Base-by-base conservation (phyloP, 2,329 filamentous ascomycete species). In the Fusarium veterinarium region DNA sequence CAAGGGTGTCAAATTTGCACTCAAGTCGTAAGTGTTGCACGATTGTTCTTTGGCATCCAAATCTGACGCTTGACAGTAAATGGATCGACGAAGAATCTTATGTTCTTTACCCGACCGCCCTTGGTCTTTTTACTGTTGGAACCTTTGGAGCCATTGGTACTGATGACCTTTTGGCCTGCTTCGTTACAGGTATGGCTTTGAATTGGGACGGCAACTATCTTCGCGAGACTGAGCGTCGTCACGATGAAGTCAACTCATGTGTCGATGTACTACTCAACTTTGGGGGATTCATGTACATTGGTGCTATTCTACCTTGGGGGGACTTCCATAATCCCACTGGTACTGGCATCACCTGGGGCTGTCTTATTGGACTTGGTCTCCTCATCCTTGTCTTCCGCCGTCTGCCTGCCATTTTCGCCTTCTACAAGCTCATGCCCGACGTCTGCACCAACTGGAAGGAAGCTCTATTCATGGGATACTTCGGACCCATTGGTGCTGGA, bases 401-500 rank as follows among this genome's bases (percentile, higher is more conserved):
- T 1, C 86, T 90, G n/a, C 88, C 88, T 1, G 84, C 88, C 5
- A 84, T 90, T 19, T 78, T 90, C 35, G 56, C 86, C 28, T 82
- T 83, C 3, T 90, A 90, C 76, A 87, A 86, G 69, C 80, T 88
- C 11, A 88, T 90, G 86, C 87, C 88, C 0, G 79, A 77, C 1
- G 83, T 85, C 0, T 84, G 86, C 66, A 83, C 82, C 12, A 79
- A 83, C 74, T 90, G 86, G 84, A 87, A 86, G 72, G 88, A 90
- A 65, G 89, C 88, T 1, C 71, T 90, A 0, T 90, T 90, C 61
- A 88, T 90, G 87, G 88, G 88, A 0, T 90, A 90, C 66, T 95
- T 95, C 72, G 93, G 92, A 0, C 93, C 92, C 0, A 94, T 95
- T 49, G 93, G 93, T 3, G 92, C 93, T 20, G 91, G 91, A 19